A percentile compares a stretch with the other conserved stretches of the same genome.
Evolutionary conservation across 352 stramenopile species (phyloP).

Genomic region (Phytophthora boehmeriae): DNA sequence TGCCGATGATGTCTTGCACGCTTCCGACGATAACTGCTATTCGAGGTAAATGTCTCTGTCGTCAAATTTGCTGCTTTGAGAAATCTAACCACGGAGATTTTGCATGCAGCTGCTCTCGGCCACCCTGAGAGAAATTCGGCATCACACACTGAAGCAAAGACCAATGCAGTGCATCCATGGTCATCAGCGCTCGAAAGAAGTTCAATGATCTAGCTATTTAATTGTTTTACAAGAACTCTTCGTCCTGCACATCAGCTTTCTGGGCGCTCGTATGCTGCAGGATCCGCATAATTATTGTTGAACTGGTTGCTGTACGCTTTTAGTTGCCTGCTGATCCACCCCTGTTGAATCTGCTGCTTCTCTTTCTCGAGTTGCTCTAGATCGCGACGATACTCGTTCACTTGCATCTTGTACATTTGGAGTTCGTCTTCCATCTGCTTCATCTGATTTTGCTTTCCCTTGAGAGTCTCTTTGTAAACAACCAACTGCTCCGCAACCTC

Average conservation of each 20-base stretch:
- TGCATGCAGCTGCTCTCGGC: not conserved
- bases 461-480: conserved; percentile 89
- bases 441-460: conserved; percentile 83
- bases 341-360: conserved; percentile 61
- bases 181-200: conserved; percentile 5
- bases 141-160: not conserved
- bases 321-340: conserved; percentile 62
- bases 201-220: not conserved
- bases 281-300: conserved; percentile 14
- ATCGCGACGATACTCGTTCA: conserved; percentile 81
- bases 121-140: conserved; percentile 7
- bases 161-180: conserved; percentile 22
- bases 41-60: conserved; percentile 14
- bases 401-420: conserved; percentile 93
- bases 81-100: not conserved
- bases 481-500: conserved; percentile 89
- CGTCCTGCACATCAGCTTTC: conserved; percentile 19
- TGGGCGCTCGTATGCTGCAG: conserved; percentile 16
- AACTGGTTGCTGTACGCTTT: conserved; percentile 36
- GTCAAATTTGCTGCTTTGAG: not conserved
- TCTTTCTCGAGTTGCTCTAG: conserved; percentile 65
- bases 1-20: conserved; percentile 19
- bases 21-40: conserved; percentile 12
- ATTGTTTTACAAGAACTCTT: not conserved
- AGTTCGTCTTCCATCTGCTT: conserved; percentile 91